Base-by-base conservation (phyloP, 805 yeast species). In the Metschnikowia proteae region DNA sequence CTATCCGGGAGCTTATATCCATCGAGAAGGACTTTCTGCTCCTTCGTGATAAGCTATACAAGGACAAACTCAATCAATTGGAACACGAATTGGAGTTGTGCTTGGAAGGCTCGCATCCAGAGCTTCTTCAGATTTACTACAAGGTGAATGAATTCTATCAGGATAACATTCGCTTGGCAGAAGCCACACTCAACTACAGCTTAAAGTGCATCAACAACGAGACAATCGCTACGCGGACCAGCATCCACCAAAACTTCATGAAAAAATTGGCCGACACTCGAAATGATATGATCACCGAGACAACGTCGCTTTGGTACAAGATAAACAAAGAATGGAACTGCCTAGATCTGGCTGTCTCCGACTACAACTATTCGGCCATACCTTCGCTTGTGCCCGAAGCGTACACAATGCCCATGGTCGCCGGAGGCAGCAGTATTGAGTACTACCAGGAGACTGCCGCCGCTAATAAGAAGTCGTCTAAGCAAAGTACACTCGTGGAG, bases 231-330 rank as follows among this genome's bases (percentile, higher is more conserved):
- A 76, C 82, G 25, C 72, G 98, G 49, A 84, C 86, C 6, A 79
- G 83, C 51, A 78, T 88, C 31, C 97, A 92, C 64, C 98, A 94
- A 65, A 87, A 88, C 61, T 88, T 79, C 63, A 68, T 80, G 63
- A 86, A 86, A 59, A 76, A 80, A 49, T 71, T 80, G 32, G 80
- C 83, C 57, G 95, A 89, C 60, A 65, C 78, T 40, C 85, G 89
- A 52, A 76, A 77, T 46, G 72, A 76, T 26, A 75, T 88, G 71
- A 76, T 92, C 42, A 74, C 80, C 50, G 76, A 80, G 6, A 86
- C 96, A 3, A 91, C 97, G 5, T 79, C 85, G 36, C 77, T 81
- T 53, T 94, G 98, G 98, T 92, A 92, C 70, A 84, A 86, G 56
- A 86, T 91, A 60, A 91, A 90, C 66, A 82, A 84, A 59, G 98